These are phyloP conservation scores for Medicago arabica DNA, from an alignment of 306 rosid genomes.

Conservation along the genomic window DNA sequence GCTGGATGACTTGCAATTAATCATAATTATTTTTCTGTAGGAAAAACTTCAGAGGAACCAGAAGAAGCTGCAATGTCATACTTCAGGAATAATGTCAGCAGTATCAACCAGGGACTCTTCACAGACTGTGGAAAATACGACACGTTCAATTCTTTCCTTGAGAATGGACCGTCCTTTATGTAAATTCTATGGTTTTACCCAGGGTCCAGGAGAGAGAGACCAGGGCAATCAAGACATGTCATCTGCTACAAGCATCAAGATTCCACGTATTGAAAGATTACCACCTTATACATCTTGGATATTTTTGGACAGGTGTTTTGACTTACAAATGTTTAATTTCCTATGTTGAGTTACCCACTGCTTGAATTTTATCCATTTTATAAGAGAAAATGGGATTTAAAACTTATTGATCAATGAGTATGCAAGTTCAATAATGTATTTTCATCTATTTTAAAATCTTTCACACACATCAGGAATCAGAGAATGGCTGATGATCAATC, in stretches of 20 bases:
- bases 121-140: slow-evolving; percentile 43
- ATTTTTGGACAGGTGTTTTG: slow-evolving; percentile 79
- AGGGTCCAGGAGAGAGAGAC: slow-evolving; percentile 69
- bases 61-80: slow-evolving; percentile 59
- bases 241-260: slow-evolving; percentile 60
- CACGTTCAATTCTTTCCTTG: slow-evolving; percentile 59
- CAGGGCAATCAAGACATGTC: slow-evolving; percentile 55
- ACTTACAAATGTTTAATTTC: slow-evolving; percentile 25
- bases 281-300: slow-evolving; percentile 95
- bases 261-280: slow-evolving; percentile 66
- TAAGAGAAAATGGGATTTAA: slow-evolving; percentile 26
- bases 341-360: slow-evolving; percentile 27
- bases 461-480: slow-evolving; percentile 84
- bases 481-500: slow-evolving; percentile 99
- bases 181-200: slow-evolving; percentile 62
- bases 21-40: slow-evolving; percentile 49
- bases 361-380: slow-evolving; percentile 11
- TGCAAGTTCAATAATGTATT: slow-evolving; percentile 41
- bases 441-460: slow-evolving; percentile 60
- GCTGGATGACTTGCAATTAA: slow-evolving; percentile 30
- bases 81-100: slow-evolving; percentile 46
- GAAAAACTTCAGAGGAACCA: slow-evolving; percentile 74
- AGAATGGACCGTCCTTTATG: slow-evolving; percentile 70
- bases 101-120: slow-evolving; percentile 48
- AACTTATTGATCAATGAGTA: slow-evolving; percentile 29